phyloP scores from a whole-genome alignment of 768 basidiomycete species.

The Pleurotus tuoliensis region DNA sequence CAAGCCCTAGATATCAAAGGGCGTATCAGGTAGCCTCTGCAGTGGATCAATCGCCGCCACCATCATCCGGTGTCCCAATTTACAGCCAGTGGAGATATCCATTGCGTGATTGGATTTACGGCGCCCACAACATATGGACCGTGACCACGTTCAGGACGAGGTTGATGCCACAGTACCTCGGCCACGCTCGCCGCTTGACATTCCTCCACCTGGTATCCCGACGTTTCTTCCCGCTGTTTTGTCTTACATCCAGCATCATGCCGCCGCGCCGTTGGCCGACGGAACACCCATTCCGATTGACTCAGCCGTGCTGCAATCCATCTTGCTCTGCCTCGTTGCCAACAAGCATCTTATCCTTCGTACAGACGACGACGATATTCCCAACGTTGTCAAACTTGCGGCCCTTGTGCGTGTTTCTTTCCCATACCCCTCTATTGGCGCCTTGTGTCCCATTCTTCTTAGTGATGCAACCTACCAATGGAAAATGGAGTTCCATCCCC shows the following conservation, averaged over 20 bases:
- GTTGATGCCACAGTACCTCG: not conserved
- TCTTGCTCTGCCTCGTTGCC: conserved; percentile 62
- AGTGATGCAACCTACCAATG: not conserved
- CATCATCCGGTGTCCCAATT: conserved; percentile 4
- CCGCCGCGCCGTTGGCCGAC: conserved; percentile 15
- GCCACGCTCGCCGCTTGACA: conserved; percentile 12
- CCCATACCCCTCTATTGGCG: not conserved
- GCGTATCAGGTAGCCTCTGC: not conserved
- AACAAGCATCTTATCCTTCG: conserved; percentile 63
- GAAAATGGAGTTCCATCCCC: not conserved
- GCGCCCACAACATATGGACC: not conserved
- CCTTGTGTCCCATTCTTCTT: conserved; percentile 1
- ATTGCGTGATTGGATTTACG: not conserved
- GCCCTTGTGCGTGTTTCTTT: conserved; percentile 43
- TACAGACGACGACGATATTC: conserved; percentile 61
- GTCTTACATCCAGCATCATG: conserved; percentile 38
- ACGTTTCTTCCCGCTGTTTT: conserved; percentile 49
- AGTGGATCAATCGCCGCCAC: conserved; percentile 8
- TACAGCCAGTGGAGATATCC: not conserved
- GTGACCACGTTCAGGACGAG: not conserved
- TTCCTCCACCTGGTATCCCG: conserved; percentile 37
- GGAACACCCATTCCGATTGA: conserved; percentile 51
- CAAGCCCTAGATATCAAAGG: not conserved
- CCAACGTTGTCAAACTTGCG: conserved; percentile 52
- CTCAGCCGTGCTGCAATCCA: conserved; percentile 57